Evolutionary conservation across 2,329 filamentous ascomycete genomes (phyloP).

Genomic region (Dothideomycetes sp.): DNA sequence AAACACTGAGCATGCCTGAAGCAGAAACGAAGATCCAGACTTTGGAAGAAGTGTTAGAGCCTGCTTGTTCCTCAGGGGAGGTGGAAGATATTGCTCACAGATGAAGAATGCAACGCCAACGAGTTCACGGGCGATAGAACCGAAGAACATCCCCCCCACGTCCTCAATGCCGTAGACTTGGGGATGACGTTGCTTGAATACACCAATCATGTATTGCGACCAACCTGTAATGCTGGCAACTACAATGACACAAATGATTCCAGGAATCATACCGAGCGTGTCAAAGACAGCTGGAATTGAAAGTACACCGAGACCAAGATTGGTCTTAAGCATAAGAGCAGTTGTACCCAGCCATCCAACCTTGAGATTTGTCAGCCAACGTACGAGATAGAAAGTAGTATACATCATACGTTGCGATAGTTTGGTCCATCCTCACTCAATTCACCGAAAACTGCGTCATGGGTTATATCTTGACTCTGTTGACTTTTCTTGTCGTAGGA

Average conservation of each 20-base stretch:
- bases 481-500: no score
- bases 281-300: conserved; percentile 37
- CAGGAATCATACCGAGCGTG: conserved; percentile 36
- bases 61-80: conserved; percentile 3
- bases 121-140: conserved; percentile 39
- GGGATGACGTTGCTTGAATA: conserved; percentile 44
- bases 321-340: conserved; percentile 35
- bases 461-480: no score
- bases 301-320: conserved; percentile 38
- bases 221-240: conserved; percentile 36
- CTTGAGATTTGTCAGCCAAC: conserved; percentile 13
- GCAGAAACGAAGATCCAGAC: conserved; percentile 22
- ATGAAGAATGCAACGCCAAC: conserved; percentile 29
- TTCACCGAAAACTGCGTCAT: conserved; percentile 27
- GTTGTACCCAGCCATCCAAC: conserved; percentile 34
- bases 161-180: conserved; percentile 49
- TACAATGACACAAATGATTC: conserved; percentile 31
- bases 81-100: conserved; percentile 14
- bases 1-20: conserved; percentile 22
- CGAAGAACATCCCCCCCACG: conserved; percentile 43
- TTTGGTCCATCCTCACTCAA: conserved; percentile 22
- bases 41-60: conserved; percentile 8
- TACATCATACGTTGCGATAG: conserved; percentile 17
- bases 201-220: conserved; percentile 38
- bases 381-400: neutral